Evolutionary conservation across 2,329 filamentous ascomycete genomes (phyloP).

Genomic region (Apiospora malaysiana): DNA sequence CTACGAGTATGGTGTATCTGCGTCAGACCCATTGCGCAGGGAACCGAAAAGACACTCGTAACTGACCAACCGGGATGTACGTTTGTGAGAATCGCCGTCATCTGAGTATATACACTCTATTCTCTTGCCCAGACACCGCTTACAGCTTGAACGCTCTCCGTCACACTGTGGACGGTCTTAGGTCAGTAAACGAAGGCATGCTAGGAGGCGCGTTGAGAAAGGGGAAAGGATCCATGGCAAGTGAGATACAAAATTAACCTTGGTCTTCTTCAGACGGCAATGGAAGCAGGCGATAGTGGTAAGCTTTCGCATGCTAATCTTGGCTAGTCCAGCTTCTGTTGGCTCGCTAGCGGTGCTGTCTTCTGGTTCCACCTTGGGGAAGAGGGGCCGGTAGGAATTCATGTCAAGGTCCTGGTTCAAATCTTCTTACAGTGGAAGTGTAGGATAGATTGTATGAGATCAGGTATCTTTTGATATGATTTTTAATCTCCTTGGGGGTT

Average conservation of each 20-base stretch:
- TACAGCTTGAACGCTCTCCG: not conserved
- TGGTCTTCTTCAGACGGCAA: not conserved
- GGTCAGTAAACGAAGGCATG: no score
- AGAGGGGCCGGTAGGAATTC: not conserved
- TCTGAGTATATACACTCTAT: not conserved
- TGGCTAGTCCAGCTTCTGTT: not conserved
- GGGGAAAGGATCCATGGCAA: no score
- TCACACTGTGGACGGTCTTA: not conserved
- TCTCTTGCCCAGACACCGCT: not conserved
- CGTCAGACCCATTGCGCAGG: not conserved
- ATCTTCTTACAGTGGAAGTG: not conserved
- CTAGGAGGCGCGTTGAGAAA: not conserved
- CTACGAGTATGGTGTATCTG: conserved; percentile 87
- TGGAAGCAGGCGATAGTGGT: not conserved
- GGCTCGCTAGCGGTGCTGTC: not conserved
- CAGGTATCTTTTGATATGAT: not conserved
- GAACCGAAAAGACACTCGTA: not conserved
- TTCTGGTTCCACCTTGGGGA: not conserved
- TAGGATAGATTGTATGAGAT: not conserved
- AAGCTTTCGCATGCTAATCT: not conserved
- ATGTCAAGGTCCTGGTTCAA: not conserved
- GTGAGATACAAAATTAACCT: not conserved
- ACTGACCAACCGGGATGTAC: not conserved
- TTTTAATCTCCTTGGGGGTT: no score
- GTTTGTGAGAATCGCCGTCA: not conserved